Conservation (phyloP, 2,329 filamentous ascomycete genomes). For the Aureobasidium sp. region DNA sequence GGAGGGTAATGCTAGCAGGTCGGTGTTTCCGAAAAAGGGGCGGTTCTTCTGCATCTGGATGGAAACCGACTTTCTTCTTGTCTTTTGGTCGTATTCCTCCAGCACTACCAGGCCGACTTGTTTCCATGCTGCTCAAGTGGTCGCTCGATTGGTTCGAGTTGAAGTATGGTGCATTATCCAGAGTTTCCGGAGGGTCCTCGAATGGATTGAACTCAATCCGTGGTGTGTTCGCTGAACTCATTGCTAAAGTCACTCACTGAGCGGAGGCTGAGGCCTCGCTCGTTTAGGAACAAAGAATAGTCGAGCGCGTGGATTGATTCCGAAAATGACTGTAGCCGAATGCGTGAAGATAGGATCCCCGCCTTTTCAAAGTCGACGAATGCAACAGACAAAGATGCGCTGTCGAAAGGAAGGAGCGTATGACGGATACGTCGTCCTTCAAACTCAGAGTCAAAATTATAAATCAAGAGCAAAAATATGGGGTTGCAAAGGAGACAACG, state of each 20-base stretch:
- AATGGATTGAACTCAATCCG: conserved; percentile 14
- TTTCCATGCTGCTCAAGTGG: conserved; percentile 15
- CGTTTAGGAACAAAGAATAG: conserved; percentile 11
- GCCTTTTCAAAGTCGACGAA: background rate
- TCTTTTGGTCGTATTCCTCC: conserved; percentile 16
- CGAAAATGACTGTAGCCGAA: background rate
- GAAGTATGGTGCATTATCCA: background rate
- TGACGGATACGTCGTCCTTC: background rate
- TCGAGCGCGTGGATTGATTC: background rate
- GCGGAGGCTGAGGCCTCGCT: conserved; percentile 9
- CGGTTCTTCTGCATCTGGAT: conserved; percentile 16
- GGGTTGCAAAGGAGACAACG: background rate
- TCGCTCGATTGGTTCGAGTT: conserved; percentile 14
- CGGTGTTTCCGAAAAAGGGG: conserved; percentile 13
- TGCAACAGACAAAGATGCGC: background rate
- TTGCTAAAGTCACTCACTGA: background rate
- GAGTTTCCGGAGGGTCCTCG: conserved; percentile 1
- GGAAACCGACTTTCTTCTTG: conserved; percentile 22
- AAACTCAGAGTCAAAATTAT: background rate
- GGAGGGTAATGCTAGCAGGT: conserved; percentile 4
- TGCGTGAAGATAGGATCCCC: conserved; percentile 1
- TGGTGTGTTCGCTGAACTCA: conserved; percentile 12
- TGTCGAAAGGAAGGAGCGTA: background rate
- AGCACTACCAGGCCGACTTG: conserved; percentile 16
- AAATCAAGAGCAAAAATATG: conserved; percentile 7